A percentile compares a stretch with the other conserved stretches of the same genome.
Evolutionary conservation across 2,329 filamentous ascomycete species (phyloP).

Genomic region (Fusarium haematococcum): DNA sequence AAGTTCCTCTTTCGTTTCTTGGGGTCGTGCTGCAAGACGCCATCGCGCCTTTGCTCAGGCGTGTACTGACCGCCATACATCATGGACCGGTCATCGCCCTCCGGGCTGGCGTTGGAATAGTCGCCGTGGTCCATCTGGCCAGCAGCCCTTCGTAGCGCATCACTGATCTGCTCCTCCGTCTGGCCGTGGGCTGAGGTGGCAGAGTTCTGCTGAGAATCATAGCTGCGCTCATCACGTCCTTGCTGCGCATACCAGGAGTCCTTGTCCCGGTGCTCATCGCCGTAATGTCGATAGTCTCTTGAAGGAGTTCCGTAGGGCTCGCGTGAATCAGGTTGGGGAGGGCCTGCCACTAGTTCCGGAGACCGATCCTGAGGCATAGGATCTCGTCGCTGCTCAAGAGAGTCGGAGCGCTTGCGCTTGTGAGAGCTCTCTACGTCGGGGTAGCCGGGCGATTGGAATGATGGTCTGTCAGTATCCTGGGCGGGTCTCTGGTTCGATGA

Average conservation of each 20-base stretch:
- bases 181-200: slow-evolving; percentile 59
- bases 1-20: slow-evolving; percentile 85
- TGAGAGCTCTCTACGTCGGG: slow-evolving; percentile 62
- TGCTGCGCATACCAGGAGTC: slow-evolving; percentile 64
- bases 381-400: slow-evolving; percentile 62
- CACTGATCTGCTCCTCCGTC: slow-evolving; percentile 62
- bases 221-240: slow-evolving; percentile 60
- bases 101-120: slow-evolving; percentile 65
- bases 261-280: slow-evolving; percentile 60
- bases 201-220: slow-evolving; percentile 61
- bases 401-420: slow-evolving; percentile 78
- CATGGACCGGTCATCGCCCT: slow-evolving; percentile 62
- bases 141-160: slow-evolving; percentile 58
- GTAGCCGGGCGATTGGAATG: slow-evolving; percentile 55
- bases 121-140: slow-evolving; percentile 62
- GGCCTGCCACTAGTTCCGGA: slow-evolving; percentile 48
- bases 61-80: slow-evolving; percentile 59
- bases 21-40: slow-evolving; percentile 67
- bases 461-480: slow-evolving; percentile 55
- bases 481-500: slow-evolving; percentile 53
- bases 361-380: slow-evolving; percentile 48
- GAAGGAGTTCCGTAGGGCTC: slow-evolving; percentile 58
- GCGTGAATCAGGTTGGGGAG: slow-evolving; percentile 52
- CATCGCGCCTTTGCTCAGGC: slow-evolving; percentile 61
- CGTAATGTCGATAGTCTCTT: slow-evolving; percentile 59